Conservation (phyloP, 495 filamentous ascomycete species). For the Penicillium manginii region DNA sequence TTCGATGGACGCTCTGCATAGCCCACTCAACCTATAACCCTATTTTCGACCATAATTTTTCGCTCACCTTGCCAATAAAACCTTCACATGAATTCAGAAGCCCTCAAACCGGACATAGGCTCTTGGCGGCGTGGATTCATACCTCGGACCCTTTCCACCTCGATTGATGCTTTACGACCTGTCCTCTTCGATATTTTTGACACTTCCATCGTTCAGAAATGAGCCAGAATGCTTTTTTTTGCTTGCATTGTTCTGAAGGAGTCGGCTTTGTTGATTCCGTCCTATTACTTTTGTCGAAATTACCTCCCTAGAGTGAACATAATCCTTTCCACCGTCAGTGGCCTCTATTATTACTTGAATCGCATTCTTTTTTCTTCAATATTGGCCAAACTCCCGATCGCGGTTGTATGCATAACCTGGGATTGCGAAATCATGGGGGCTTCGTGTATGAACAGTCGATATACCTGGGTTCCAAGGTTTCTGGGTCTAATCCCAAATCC, state of each 20-base stretch:
- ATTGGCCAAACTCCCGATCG: not conserved
- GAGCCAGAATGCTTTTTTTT: not conserved
- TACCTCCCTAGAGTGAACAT: slow-evolving; percentile 15
- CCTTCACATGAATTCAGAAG: too few species aligned
- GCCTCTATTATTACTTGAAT: not conserved
- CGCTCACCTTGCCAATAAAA: too few species aligned
- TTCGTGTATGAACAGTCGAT: too few species aligned
- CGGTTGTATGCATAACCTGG: too few species aligned
- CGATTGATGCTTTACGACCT: slow-evolving; percentile 18
- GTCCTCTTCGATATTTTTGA: slow-evolving; percentile 6
- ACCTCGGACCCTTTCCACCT: not conserved
- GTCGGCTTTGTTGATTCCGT: slow-evolving; percentile 10
- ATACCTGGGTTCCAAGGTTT: too few species aligned
- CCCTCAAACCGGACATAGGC: too few species aligned
- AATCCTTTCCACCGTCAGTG: slow-evolving; percentile 5
- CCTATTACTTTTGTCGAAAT: not conserved
- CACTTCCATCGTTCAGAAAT: not conserved
- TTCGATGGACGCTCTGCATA: not conserved
- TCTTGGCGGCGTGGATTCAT: not conserved
- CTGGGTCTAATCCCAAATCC: too few species aligned
- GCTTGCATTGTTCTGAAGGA: not conserved
- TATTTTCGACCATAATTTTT: too few species aligned
- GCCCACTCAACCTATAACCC: too few species aligned
- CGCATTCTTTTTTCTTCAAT: not conserved
- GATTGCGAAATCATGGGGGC: too few species aligned